Evolutionary conservation across 2,329 filamentous ascomycete species (phyloP).

Genomic region (Teratosphaeria gauchensis): DNA sequence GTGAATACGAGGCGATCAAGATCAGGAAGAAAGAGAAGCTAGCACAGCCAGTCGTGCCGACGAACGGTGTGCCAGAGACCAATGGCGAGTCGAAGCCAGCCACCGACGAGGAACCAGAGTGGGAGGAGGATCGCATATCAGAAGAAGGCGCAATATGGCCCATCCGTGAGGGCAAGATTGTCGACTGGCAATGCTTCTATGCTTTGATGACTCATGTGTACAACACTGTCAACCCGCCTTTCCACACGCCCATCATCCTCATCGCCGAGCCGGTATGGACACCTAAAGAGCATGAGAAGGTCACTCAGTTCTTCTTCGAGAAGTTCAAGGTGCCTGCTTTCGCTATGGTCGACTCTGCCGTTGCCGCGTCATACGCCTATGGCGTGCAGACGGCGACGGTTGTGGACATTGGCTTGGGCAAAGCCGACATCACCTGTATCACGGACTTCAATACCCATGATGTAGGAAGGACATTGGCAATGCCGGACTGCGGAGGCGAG

Average conservation of each 20-base stretch:
- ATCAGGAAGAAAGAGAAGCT: slow-evolving; percentile 46
- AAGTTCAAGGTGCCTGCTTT: slow-evolving; percentile 92
- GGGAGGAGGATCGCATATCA: slow-evolving; percentile 80
- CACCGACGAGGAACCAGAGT: slow-evolving; percentile 57
- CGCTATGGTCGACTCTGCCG: slow-evolving; percentile 77
- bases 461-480: slow-evolving; percentile 50
- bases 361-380: slow-evolving; percentile 74
- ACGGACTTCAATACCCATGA: slow-evolving; percentile 71
- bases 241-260: slow-evolving; percentile 88
- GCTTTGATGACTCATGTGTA: slow-evolving; percentile 89
- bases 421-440: slow-evolving; percentile 86
- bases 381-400: slow-evolving; percentile 74
- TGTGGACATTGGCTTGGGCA: slow-evolving; percentile 82
- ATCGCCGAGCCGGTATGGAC: slow-evolving; percentile 88
- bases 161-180: slow-evolving; percentile 68
- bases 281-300: slow-evolving; percentile 71
- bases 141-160: slow-evolving; percentile 87
- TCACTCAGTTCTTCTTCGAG: slow-evolving; percentile 93
- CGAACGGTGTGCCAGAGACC: slow-evolving; percentile 4
- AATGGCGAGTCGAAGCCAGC: slow-evolving; percentile 29
- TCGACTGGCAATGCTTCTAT: slow-evolving; percentile 86
- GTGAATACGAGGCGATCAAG: slow-evolving; percentile 72
- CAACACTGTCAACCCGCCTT: slow-evolving; percentile 76
- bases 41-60: background rate
- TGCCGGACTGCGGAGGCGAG: slow-evolving; percentile 70